phyloP scores from a whole-genome alignment of 1,139 yeast species.

The Scheffersomyces insectosa region DNA sequence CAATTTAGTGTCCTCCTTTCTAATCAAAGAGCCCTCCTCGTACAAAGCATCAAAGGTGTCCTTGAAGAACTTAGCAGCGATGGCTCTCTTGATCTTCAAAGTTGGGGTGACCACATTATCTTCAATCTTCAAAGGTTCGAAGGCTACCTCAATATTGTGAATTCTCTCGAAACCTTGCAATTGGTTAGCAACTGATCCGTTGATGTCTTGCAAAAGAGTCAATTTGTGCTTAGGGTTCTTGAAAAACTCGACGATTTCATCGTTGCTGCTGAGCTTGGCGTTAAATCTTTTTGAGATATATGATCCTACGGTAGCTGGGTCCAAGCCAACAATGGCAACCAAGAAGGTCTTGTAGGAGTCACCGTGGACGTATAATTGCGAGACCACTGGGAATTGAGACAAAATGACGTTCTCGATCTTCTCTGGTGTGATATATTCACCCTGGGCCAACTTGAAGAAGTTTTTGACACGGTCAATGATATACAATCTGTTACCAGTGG shows the following conservation, averaged over 20 bases:
- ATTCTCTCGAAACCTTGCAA: slow-evolving; percentile 61
- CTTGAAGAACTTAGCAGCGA: slow-evolving; percentile 54
- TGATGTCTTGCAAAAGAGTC: slow-evolving; percentile 29
- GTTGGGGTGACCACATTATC: slow-evolving; percentile 75
- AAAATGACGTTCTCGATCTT: slow-evolving; percentile 68
- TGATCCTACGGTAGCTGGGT: slow-evolving; percentile 16
- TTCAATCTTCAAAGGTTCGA: slow-evolving; percentile 68
- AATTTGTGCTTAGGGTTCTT: slow-evolving; percentile 29
- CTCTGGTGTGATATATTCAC: slow-evolving; percentile 81
- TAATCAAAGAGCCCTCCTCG: slow-evolving; percentile 50
- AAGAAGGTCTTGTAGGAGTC: slow-evolving; percentile 14
- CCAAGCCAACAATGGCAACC: slow-evolving; percentile 53
- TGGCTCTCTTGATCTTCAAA: slow-evolving; percentile 65
- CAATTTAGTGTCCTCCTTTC: slow-evolving; percentile 14
- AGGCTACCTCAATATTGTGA: slow-evolving; percentile 56
- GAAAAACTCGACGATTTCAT: slow-evolving; percentile 30
- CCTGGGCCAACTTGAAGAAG: slow-evolving; percentile 79
- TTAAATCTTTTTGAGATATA: slow-evolving; percentile 14
- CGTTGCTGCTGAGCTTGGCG: slow-evolving; percentile 12
- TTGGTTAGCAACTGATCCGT: slow-evolving; percentile 17
- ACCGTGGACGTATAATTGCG: slow-evolving; percentile 56
- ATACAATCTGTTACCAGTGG: slow-evolving; percentile 42
- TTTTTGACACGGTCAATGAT: slow-evolving; percentile 79
- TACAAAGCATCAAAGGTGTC: slow-evolving; percentile 54
- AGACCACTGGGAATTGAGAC: slow-evolving; percentile 49